Evolutionary conservation across 139 green algal genomes (phyloP).

Genomic region (Chlorella sp.): DNA sequence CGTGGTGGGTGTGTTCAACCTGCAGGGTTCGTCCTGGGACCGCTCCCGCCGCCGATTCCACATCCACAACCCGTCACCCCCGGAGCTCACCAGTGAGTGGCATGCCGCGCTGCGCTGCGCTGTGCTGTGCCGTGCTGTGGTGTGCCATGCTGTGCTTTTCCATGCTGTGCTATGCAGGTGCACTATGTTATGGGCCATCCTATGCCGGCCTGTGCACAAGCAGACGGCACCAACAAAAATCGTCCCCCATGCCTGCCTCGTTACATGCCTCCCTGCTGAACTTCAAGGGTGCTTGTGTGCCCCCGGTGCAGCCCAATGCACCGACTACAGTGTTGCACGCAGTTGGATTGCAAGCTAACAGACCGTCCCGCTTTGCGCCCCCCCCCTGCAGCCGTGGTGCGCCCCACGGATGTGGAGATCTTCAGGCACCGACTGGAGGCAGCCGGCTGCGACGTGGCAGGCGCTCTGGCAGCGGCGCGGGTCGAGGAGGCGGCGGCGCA

Average conservation of each 20-base stretch:
- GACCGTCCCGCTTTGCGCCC: background rate
- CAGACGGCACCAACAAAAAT: too few relatives aligned
- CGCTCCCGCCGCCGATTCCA: constrained; percentile 74
- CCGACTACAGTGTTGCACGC: too few relatives aligned
- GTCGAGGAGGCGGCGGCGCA: background rate
- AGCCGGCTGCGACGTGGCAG: constrained; percentile 15
- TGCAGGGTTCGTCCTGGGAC: constrained; percentile 90
- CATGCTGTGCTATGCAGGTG: background rate
- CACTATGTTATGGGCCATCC: too few relatives aligned
- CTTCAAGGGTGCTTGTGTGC: too few relatives aligned
- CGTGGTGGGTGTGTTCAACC: constrained; percentile 88
- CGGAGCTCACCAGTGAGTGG: constrained; percentile 38
- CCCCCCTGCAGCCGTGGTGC: constrained; percentile 35
- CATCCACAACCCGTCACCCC: constrained; percentile 62
- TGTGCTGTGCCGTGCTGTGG: background rate
- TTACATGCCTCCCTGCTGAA: too few relatives aligned
- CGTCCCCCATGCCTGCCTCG: too few relatives aligned
- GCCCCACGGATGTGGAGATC: constrained; percentile 65
- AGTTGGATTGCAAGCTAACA: too few relatives aligned
- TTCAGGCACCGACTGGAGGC: constrained; percentile 31
- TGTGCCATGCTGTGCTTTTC: too few relatives aligned
- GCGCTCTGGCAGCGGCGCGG: background rate
- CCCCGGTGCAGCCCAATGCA: too few relatives aligned
- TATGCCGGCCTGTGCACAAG: too few relatives aligned
- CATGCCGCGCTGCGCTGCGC: background rate